Base-by-base conservation (phyloP, 805 yeast genomes). In the Brettanomyces naardenensis region DNA sequence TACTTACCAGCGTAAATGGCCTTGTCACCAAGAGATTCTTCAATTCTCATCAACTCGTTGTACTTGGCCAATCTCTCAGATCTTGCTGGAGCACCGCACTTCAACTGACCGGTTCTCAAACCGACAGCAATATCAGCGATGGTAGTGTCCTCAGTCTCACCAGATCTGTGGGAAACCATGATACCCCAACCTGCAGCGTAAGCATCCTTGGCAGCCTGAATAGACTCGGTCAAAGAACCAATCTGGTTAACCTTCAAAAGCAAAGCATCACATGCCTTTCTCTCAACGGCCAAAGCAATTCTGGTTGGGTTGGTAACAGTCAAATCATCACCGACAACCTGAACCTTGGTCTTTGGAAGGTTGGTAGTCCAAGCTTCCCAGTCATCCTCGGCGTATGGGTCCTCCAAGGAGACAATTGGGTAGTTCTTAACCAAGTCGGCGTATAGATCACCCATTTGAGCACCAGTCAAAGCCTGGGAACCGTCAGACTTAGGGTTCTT, bases 41-140 rank as follows among this genome's bases (percentile, higher is more conserved):
- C 97, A 61, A 90, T 90, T 75, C 97, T 86, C 68, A 90, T 79
- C 69, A 90, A 80, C 79, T 90, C 96, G 89, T 90, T 90, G 69
- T 83, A 80, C 77, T 90, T 90, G 67, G 97, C 97, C 70, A 92
- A 82, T 82, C 98, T 90, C 78, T 90, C 98, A 54, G 97, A 86
- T 78, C 98, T 89, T 56, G 97, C 95, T 65, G 97, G 97, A 65
- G 98, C 97, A 81, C 98, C 98, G 56, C 97, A 86, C 89, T 90
- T 90, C 72, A 90, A 85, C 78, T 90, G 97, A 67, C 97, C 98
- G 53, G 95, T 59, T 81, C 97, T 87, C 68, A 90, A 78, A 77
- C 97, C 97, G 59, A 92, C 98, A 60, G 87, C 75, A 65, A 90
- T 78, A 71, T 90, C 97, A 62, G 98, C 97, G 68, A 90, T 90